Conservation (phyloP, 257 asterid genomes). For the Solanum rostratum region DNA sequence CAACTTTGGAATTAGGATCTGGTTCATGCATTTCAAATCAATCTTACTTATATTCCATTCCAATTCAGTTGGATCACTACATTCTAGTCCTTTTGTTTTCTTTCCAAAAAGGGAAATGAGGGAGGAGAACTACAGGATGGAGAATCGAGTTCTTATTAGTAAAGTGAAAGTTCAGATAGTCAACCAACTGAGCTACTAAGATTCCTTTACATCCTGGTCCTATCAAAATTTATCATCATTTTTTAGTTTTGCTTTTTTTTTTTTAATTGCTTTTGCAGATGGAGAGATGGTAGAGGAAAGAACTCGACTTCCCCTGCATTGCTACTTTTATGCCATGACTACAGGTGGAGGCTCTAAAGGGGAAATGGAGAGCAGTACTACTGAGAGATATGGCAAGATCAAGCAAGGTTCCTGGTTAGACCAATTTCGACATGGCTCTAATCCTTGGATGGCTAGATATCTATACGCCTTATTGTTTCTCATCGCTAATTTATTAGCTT, state of each 20-base stretch:
- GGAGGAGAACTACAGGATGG: background rate
- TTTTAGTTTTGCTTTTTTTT: too few species aligned
- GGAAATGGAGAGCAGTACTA: conserved; percentile 19
- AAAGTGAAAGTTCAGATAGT: background rate
- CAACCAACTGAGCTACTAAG: background rate
- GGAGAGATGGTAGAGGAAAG: conserved; percentile 8
- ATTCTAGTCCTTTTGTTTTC: background rate
- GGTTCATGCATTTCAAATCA: background rate
- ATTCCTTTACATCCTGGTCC: background rate
- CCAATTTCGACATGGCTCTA: conserved; percentile 39
- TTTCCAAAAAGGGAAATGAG: background rate
- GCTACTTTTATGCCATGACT: conserved; percentile 5
- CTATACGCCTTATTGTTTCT: conserved; percentile 35
- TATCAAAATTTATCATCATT: background rate
- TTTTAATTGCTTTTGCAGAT: conserved; percentile 10
- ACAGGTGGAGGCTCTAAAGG: conserved; percentile 1
- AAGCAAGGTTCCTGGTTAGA: conserved; percentile 33
- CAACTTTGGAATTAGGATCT: background rate
- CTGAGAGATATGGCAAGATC: conserved; percentile 20
- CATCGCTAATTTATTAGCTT: conserved; percentile 31
- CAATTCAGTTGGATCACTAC: background rate
- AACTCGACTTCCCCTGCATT: conserved; percentile 1
- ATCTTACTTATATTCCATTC: background rate
- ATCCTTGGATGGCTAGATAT: conserved; percentile 57
- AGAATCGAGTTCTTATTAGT: background rate